Base-by-base conservation (phyloP, 2,329 filamentous ascomycete genomes). In the Niveomyces coronatus region DNA sequence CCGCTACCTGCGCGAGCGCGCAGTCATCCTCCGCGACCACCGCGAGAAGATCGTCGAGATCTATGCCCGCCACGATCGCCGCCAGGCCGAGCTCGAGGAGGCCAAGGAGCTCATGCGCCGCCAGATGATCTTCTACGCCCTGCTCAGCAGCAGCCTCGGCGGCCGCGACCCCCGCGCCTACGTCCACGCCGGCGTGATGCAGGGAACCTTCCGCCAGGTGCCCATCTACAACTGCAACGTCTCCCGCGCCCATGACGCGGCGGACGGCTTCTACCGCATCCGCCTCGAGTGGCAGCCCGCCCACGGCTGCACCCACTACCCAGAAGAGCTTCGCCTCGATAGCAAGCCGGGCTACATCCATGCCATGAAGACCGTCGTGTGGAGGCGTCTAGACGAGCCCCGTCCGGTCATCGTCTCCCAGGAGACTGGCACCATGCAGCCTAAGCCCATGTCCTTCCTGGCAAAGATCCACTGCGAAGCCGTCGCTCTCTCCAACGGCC, bases 81-180 rank as follows among this genome's bases (percentile, higher is more conserved):
- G 40, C 40, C 8, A 22, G 17, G 9, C 17, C 1, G 13, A 26
- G 14, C 10, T 42, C 17, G 5, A 11, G 5, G 4, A 27, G 4
- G 35, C 40, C 19, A 11, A 9, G 11, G 40, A 42, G 17, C 24
- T 35, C 11, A 37, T 42, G 27, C 19, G 35, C 35, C 35, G 35
- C 20, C 40, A 42, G 5, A 11, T 30, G 13, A 18, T 16, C 19
- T 15, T 39, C n/a, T 24, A 37, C 16, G 31, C 31, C 15, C 30
- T 31, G 10, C n/a, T 27, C 31, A 23, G 22, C n/a, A 16, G 31
- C 27, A 14, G 17, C 1, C 27, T 42, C 35, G 20, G 23, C 35
- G 20, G 23, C 35, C 35, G 40, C 31, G 16, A 32, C 13, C 13
- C 20, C 1, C 9, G 14, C n/a, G 13, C 5, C 8, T 37, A 19